Evolutionary conservation across 768 basidiomycete genomes (phyloP), one percentile per base, ranked within the genome.

Genomic region (Pulveroboletus frians): DNA sequence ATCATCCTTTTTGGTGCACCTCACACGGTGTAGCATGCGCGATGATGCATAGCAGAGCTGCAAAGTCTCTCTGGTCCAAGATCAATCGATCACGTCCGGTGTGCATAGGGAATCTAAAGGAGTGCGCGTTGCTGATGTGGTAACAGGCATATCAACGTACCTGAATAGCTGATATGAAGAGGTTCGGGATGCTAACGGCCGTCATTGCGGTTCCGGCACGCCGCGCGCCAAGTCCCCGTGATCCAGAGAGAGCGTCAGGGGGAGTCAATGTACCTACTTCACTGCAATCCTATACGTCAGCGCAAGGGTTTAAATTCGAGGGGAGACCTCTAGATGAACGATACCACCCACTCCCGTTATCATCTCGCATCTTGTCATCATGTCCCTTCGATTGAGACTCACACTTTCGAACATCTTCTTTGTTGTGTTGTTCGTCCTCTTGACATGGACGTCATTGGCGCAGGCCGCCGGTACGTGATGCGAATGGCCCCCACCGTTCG

Each of bases 381-480:
- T 57, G 55, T 39, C 40, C 10, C 36, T 39, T 9, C 39, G 14
- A 7, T 39, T 41, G 20, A 27, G 7, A 23, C 4, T 34, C 15
- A 13, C 46, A 2, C 26, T 38, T 13, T 41, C 21, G 1, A 43
- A 32, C 34, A 5, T 45, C 34, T 47, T 38, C n/a, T 21, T 51
- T 21, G 36, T 29, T 13, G 9, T 31, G 7, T 29, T 56, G 9
- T 13, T 47, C 35, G 17, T 45, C 29, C 34, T 56, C 36, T 47
- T 38, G 31, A 36, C 50, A 2, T 56, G 45, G 46, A 35, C 50
- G 5, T 35, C 49, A 15, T 44, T 35, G 43, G 49, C 9, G 14
- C 49, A 47, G 14, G 38, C 46, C 13, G 55, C 49, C 5, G 49
- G 54, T 48, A 23, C 47, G 55, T 57, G 1, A 11, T 30, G 14